Conservation (phyloP, 495 filamentous ascomycete species). For the Xylaria acuta region DNA sequence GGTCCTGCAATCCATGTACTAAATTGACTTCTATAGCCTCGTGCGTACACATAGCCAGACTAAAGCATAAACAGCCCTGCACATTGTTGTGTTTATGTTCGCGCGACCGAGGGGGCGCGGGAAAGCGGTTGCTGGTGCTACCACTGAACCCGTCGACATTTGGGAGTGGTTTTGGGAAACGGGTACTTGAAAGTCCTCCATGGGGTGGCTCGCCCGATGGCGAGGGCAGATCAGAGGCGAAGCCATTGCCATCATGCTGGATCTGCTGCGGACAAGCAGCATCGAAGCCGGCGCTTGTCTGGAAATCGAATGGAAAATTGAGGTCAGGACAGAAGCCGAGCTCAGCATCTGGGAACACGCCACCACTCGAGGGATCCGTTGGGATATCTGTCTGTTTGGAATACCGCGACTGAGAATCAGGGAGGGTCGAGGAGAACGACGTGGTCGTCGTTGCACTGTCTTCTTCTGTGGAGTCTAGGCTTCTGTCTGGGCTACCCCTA, state of each 20-base stretch:
- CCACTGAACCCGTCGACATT: neutral
- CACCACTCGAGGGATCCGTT: neutral
- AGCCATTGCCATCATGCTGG: too few relatives aligned
- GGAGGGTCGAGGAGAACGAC: neutral
- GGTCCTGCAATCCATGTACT: neutral
- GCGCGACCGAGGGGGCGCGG: neutral
- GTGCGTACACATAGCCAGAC: neutral
- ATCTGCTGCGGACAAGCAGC: too few relatives aligned
- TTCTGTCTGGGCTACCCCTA: neutral
- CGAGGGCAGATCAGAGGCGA: neutral
- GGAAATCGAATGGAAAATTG: neutral
- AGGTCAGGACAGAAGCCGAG: neutral
- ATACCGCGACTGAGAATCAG: neutral
- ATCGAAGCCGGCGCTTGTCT: neutral
- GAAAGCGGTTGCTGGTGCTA: neutral
- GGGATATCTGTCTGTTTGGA: neutral
- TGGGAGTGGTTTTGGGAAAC: neutral
- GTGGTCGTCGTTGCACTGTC: neutral
- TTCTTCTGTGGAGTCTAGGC: neutral
- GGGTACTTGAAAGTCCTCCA: neutral
- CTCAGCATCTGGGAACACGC: neutral
- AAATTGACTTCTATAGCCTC: neutral
- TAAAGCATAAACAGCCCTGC: neutral
- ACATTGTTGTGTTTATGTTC: neutral
- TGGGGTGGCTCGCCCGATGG: neutral